Evolutionary conservation across 2,329 filamentous ascomycete species (phyloP).

Genomic region (Cladophialophora yegresii): DNA sequence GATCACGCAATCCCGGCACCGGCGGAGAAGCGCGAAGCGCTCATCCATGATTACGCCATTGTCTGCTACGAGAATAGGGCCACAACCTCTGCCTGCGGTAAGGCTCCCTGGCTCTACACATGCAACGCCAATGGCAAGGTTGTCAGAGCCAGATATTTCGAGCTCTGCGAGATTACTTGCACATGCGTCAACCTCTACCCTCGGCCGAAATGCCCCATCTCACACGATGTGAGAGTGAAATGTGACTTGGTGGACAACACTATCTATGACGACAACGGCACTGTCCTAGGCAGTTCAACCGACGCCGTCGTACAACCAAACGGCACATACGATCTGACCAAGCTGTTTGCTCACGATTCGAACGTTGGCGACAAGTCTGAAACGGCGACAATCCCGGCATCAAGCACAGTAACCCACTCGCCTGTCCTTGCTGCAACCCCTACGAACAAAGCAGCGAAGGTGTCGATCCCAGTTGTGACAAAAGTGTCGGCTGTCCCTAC

Average conservation of each 20-base stretch:
- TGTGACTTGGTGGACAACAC: conserved; percentile 1
- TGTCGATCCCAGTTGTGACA: neutral
- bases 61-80: neutral
- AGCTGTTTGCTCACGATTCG: neutral
- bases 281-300: neutral
- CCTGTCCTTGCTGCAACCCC: neutral
- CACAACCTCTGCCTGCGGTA: neutral
- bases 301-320: conserved; percentile 8
- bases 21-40: neutral
- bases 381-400: neutral
- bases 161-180: neutral
- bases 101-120: neutral
- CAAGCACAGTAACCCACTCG: neutral
- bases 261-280: conserved; percentile 5
- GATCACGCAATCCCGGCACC: neutral
- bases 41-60: neutral
- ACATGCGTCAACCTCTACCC: conserved; percentile 12
- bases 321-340: conserved; percentile 7
- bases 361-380: neutral
- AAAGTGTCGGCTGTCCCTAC: neutral
- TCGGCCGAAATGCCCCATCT: neutral
- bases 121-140: neutral
- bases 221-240: neutral
- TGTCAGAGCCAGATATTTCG: neutral
- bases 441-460: neutral